phyloP scores from a whole-genome alignment of 345 rosid genomes.

The Aquilaria sinensis region DNA sequence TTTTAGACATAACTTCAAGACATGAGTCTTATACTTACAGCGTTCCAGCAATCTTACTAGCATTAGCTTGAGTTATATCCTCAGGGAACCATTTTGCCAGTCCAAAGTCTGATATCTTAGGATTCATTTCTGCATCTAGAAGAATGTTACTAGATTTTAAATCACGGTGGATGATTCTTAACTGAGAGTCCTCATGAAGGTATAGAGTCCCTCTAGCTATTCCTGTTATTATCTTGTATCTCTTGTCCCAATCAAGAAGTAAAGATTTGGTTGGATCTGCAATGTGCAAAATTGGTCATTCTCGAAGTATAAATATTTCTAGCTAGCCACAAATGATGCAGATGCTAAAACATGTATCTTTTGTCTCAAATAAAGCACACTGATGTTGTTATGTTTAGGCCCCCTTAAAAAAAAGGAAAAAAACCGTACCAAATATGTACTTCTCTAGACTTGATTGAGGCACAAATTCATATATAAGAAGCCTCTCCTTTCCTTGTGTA shows the following conservation, averaged over 20 bases:
- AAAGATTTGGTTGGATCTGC: neutral
- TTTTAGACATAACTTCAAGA: neutral
- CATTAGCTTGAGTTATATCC: slow-evolving; percentile 20
- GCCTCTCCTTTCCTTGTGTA: slow-evolving; percentile 30
- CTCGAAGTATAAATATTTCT: too few relatives aligned
- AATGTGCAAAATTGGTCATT: too few relatives aligned
- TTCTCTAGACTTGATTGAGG: slow-evolving; percentile 38
- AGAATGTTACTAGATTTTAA: slow-evolving; percentile 38
- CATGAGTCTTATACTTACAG: slow-evolving; percentile 15
- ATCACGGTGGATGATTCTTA: slow-evolving; percentile 38
- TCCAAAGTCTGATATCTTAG: slow-evolving; percentile 48
- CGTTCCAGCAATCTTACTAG: slow-evolving; percentile 25
- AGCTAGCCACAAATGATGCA: too few relatives aligned
- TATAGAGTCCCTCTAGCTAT: slow-evolving; percentile 40
- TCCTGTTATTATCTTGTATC: slow-evolving; percentile 26
- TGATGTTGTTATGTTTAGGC: too few relatives aligned
- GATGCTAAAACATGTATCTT: too few relatives aligned
- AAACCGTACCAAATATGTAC: slow-evolving; percentile 30
- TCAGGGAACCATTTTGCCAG: slow-evolving; percentile 29
- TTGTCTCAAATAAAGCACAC: too few relatives aligned
- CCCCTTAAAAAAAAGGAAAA: neutral
- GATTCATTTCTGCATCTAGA: slow-evolving; percentile 32
- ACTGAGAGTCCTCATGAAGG: slow-evolving; percentile 48
- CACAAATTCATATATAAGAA: slow-evolving; percentile 49
- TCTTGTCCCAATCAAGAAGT: slow-evolving; percentile 33